These are phyloP conservation scores for Phytophthora rubi DNA, from an alignment of 352 stramenopile species.

Conservation along the genomic window DNA sequence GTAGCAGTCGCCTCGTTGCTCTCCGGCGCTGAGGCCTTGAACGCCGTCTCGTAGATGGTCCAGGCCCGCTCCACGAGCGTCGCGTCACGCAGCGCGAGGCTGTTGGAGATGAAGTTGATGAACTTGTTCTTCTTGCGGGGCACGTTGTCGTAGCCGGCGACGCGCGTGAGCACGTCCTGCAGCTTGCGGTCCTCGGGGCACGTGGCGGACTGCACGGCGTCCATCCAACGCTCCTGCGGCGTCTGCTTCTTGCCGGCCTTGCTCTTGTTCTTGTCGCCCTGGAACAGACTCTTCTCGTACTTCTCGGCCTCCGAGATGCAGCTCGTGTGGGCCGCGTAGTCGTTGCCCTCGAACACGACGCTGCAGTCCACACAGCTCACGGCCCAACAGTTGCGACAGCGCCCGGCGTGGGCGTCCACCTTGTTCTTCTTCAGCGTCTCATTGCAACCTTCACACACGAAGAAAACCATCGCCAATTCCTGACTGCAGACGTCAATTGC, in stretches of 20 bases:
- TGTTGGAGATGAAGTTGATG: slow-evolving; percentile 92
- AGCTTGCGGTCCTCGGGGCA: slow-evolving; percentile 58
- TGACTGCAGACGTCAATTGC: not conserved
- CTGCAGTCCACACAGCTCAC: slow-evolving; percentile 95
- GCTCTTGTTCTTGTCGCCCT: slow-evolving; percentile 59
- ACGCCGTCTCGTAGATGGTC: slow-evolving; percentile 69
- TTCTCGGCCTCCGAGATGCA: slow-evolving; percentile 96
- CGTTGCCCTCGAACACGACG: slow-evolving; percentile 89
- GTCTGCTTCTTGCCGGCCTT: slow-evolving; percentile 78
- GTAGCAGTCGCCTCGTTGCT: not conserved
- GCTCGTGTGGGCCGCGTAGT: slow-evolving; percentile 90
- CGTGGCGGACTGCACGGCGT: slow-evolving; percentile 65
- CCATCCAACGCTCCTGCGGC: slow-evolving; percentile 89
- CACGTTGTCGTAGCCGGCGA: slow-evolving; percentile 90
- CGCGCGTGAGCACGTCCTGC: slow-evolving; percentile 72
- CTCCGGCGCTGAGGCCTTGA: slow-evolving; percentile 51
- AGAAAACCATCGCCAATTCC: slow-evolving; percentile 73
- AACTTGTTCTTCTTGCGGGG: slow-evolving; percentile 95
- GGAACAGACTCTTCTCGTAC: slow-evolving; percentile 92
- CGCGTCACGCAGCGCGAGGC: slow-evolving; percentile 59
- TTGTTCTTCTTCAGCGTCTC: slow-evolving; percentile 96
- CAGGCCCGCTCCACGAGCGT: slow-evolving; percentile 70
- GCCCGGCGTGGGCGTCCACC: slow-evolving; percentile 88
- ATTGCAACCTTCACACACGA: slow-evolving; percentile 89
- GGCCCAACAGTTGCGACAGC: slow-evolving; percentile 88